Percentiles rank a stretch among this genome's conserved stretches.
phyloP scores from a whole-genome alignment of 352 stramenopile species.

The Globisporangium acanthophoron region DNA sequence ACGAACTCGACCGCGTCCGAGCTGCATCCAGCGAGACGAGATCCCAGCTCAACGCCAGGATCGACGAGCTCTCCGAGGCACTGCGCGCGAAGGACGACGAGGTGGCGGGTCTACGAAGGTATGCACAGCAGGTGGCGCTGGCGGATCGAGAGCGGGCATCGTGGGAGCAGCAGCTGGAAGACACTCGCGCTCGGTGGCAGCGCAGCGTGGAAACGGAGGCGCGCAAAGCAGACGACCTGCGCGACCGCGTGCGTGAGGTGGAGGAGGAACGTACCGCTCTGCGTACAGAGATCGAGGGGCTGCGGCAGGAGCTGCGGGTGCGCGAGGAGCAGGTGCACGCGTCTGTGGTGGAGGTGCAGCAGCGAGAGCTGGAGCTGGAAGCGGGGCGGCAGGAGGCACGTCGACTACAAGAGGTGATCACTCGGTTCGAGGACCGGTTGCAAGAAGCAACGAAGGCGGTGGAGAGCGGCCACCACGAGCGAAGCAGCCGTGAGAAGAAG shows the following conservation, averaged over 20 bases:
- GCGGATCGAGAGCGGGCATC: conserved; percentile 28
- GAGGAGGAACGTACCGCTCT: conserved; percentile 30
- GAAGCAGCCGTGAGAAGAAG: conserved; percentile 41
- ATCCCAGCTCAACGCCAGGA: conserved; percentile 32
- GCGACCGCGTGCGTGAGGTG: conserved; percentile 26
- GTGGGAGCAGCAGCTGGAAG: conserved; percentile 30
- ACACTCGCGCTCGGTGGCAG: conserved; percentile 32
- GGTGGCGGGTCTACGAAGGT: conserved; percentile 29
- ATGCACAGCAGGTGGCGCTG: conserved; percentile 28
- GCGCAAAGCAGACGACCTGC: conserved; percentile 33
- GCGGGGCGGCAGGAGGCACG: conserved; percentile 5
- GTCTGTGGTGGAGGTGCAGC: conserved; percentile 13
- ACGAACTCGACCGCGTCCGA: conserved; percentile 29
- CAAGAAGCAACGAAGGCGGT: conserved; percentile 19
- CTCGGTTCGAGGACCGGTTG: conserved; percentile 24
- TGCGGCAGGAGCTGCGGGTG: conserved; percentile 21
- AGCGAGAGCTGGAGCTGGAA: conserved; percentile 26
- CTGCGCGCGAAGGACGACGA: conserved; percentile 42
- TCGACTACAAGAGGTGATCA: conserved; percentile 19
- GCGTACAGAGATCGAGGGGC: conserved; percentile 15
- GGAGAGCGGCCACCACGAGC: conserved; percentile 30
- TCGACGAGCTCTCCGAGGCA: conserved; percentile 53
- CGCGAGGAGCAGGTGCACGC: conserved; percentile 22
- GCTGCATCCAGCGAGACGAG: conserved; percentile 2
- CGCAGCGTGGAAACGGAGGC: conserved; percentile 27